Conservation (phyloP, 371 early-diverging fungal genomes). For the Apophysomyces ossiformis region DNA sequence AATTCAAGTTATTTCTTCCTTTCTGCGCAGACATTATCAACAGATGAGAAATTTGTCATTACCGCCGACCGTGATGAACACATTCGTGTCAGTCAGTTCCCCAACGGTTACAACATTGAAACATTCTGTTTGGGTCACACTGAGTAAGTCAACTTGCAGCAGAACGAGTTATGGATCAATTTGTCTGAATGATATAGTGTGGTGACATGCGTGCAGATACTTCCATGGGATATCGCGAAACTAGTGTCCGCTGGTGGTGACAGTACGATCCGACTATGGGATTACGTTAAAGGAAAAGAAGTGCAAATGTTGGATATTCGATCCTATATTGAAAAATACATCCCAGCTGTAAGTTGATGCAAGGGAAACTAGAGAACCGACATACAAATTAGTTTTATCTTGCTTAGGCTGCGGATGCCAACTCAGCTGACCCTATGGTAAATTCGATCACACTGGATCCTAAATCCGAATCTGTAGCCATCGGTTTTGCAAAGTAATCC, state of each 20-base stretch:
- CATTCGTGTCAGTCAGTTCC: slow-evolving; percentile 88
- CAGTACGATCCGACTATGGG: slow-evolving; percentile 80
- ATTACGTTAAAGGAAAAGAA: slow-evolving; percentile 55
- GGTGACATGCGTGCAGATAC: slow-evolving; percentile 62
- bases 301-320: slow-evolving; percentile 49
- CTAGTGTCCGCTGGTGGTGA: slow-evolving; percentile 92
- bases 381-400: not conserved
- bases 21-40: slow-evolving; percentile 45
- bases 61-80: slow-evolving; percentile 98
- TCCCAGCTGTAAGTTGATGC: slow-evolving; percentile 31
- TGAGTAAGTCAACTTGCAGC: slow-evolving; percentile 54
- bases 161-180: not conserved
- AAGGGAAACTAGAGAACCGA: not conserved
- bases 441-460: slow-evolving; percentile 25
- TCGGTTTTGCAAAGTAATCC: slow-evolving; percentile 48
- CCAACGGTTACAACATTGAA: slow-evolving; percentile 88
- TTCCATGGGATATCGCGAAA: slow-evolving; percentile 53
- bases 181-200: slow-evolving; percentile 46
- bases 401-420: slow-evolving; percentile 41
- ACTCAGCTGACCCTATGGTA: slow-evolving; percentile 48
- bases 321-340: slow-evolving; percentile 47
- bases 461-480: slow-evolving; percentile 26
- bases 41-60: slow-evolving; percentile 70
- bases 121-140: slow-evolving; percentile 92
- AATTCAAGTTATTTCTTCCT: not conserved